Evolutionary conservation across 805 yeast species (phyloP), one percentile per base, ranked within the genome.

Genomic region (Candida hungchunana): DNA sequence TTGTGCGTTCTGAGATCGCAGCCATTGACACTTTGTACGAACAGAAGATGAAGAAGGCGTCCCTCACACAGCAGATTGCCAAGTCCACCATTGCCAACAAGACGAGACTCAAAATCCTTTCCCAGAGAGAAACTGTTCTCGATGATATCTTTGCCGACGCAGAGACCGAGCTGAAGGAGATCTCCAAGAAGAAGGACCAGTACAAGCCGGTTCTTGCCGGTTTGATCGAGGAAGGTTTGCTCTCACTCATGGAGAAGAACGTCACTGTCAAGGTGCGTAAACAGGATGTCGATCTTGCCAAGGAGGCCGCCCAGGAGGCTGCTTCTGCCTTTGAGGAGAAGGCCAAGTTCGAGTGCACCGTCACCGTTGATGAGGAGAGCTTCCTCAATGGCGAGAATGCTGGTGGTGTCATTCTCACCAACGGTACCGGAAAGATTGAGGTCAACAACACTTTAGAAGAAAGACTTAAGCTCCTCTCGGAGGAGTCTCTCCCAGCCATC

Each of bases 1-100:
- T 93, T 56, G 97, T 93, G 40, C 85, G 97, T 57, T 74, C 87
- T 11, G 98, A 93, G 66, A 83, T 83, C 38, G 81, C 93, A 34
- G 77, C 89, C 34, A 87, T 93, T 50, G 98, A 93, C 60, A 66
- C 80, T 14, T 67, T 74, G 26, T 86, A 80, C 59, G 89, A 82
- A 46, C 79, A 76, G 51, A 87, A 85, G 60, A 73, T 84, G 66
- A 90, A 93, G 71, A 93, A 90, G 64, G 89, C 95, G 3, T 68
- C 87, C 21, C 78, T 93, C 62, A 84, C 90, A 29, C 97, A 93
- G 64, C 97, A 93, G 67, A 90, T 93, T 60, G 78, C 89, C 53
- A 88, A 87, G 68, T 89, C 97, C 20, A 90, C 96, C 37, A 83
- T 93, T 58, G 88, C 90, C 47, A 93, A 93, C 73, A 88, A 93